Evolutionary conservation across 805 yeast species (phyloP).

Genomic region (Wickerhamomyces mucosus): DNA sequence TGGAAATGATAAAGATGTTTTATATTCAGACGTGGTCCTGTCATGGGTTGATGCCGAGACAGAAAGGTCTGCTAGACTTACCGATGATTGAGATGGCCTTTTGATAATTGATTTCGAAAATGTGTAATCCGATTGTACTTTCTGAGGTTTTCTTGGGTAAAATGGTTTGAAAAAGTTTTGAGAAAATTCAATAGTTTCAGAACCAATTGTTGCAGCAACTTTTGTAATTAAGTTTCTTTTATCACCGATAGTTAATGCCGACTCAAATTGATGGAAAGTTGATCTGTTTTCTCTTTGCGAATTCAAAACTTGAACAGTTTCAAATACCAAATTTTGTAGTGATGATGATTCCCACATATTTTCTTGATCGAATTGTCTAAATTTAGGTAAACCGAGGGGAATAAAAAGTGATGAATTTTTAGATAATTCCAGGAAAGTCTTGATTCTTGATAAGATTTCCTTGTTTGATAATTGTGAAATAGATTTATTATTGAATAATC

Average conservation of each 20-base stretch:
- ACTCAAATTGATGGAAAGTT: constrained; percentile 35
- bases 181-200: constrained; percentile 3
- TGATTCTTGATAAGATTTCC: constrained; percentile 31
- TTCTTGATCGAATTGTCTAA: constrained; percentile 10
- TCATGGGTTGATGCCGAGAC: neutral
- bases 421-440: constrained; percentile 34
- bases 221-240: constrained; percentile 40
- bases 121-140: constrained; percentile 5
- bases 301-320: constrained; percentile 32
- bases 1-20: constrained; percentile 7
- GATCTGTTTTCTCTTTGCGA: constrained; percentile 25
- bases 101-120: constrained; percentile 22
- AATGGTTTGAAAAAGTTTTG: constrained; percentile 3
- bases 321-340: constrained; percentile 32
- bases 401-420: constrained; percentile 43
- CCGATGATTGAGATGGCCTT: constrained; percentile 8
- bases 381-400: constrained; percentile 36
- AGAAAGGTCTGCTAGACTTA: neutral
- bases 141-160: too few relatives aligned
- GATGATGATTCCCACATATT: constrained; percentile 34
- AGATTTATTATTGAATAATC: constrained; percentile 23
- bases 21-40: too few relatives aligned
- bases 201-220: constrained; percentile 15
- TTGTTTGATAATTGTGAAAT: constrained; percentile 7
- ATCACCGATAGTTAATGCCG: constrained; percentile 31